Conservation (phyloP, 306 rosid genomes). For the Ziziphus jujuba region DNA sequence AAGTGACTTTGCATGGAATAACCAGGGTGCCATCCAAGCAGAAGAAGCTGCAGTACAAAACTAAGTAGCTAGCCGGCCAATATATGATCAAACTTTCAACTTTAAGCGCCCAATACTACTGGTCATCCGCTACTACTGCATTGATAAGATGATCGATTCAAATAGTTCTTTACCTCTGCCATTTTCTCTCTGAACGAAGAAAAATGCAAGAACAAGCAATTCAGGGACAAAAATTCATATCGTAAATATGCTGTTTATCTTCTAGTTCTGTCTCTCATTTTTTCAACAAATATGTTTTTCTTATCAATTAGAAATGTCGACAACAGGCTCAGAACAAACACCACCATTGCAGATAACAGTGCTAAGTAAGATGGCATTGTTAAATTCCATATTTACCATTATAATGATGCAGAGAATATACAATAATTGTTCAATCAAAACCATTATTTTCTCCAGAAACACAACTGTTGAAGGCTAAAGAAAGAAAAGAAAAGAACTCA, state of each 20-base stretch:
- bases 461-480: too few species aligned
- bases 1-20: constrained; percentile 9
- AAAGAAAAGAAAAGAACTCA: too few species aligned
- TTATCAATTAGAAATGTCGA: too few species aligned
- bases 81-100: constrained; percentile 30
- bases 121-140: constrained; percentile 30
- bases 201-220: constrained; percentile 23
- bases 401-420: too few species aligned
- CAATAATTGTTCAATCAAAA: too few species aligned
- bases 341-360: too few species aligned
- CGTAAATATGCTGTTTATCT: neutral
- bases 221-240: constrained; percentile 20
- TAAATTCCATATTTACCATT: too few species aligned
- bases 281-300: too few species aligned
- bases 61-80: constrained; percentile 36
- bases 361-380: too few species aligned
- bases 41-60: constrained; percentile 29
- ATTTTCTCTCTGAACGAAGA: constrained; percentile 74
- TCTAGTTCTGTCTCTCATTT: too few species aligned
- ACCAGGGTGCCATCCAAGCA: constrained; percentile 17
- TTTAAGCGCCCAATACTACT: constrained; percentile 23
- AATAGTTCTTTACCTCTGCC: constrained; percentile 64
- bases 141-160: constrained; percentile 22
- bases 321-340: too few species aligned
- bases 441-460: too few species aligned